Base-by-base conservation (phyloP, 2,329 filamentous ascomycete species). In the Cyphellophora europaea region DNA sequence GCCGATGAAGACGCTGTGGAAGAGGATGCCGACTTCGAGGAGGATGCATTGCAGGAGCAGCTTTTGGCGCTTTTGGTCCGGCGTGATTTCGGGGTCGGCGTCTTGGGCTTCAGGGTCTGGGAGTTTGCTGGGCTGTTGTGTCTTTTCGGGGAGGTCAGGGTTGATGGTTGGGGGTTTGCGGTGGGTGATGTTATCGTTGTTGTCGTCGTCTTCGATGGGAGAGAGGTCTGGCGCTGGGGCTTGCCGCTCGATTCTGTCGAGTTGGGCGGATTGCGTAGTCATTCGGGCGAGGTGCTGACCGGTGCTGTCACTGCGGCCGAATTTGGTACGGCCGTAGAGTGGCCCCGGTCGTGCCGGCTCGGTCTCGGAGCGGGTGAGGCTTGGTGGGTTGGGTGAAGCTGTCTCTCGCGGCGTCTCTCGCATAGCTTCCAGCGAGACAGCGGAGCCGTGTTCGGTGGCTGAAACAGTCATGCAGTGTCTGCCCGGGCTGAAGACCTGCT, bases 1-100 rank as follows among this genome's bases (percentile, higher is more conserved):
- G 42, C 83, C 83, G 48, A 89, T 89, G 52, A 89, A 89, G 35
- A 89, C 69, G 51, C 77, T 83, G 62, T 89, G 83, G 53, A 89
- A 89, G 12, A 89, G 67, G 40, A 89, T 89, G 12, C 83, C 83
- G 1, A 82, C 80, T 58, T 89, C 83, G 2, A 89, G 71, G 15
- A 89, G 69, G 30, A 88, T 63, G 47, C 82, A 87, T 56, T 89
- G 83, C 8, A 25, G 21, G 8, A 25, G 21, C n/a, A 25, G n/a
- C 21, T 25, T 25, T 25, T 25, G 21, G 8, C 21, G 21, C n/a
- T 25, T 25, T n/a, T 25, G 21, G n/a, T 25, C 21, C n/a, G 21
- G 8, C n/a, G 21, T 25, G 8, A n/a, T 8, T n/a, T 25, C n/a
- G 8, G n/a, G 21, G 21, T 25, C 21, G 8, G 8, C n/a, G 21